Evolutionary conservation across 345 rosid genomes (phyloP).

Genomic region (Laguncularia racemosa): DNA sequence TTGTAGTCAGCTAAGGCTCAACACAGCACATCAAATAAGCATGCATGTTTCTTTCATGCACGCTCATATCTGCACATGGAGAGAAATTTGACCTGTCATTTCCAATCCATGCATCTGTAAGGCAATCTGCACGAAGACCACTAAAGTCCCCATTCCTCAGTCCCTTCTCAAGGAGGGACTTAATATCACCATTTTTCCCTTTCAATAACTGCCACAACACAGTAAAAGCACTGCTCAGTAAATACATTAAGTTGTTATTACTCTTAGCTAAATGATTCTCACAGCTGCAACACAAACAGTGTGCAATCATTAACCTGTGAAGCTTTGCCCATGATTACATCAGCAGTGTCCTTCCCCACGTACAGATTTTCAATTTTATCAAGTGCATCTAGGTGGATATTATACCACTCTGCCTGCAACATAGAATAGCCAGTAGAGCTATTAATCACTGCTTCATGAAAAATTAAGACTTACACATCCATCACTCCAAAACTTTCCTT

Average conservation of each 20-base stretch:
- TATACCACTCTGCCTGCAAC: conserved; percentile 79
- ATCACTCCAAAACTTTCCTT: no score
- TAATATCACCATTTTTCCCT: conserved; percentile 67
- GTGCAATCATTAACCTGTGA: conserved; percentile 43
- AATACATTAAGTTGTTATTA: neutral
- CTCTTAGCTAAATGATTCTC: neutral
- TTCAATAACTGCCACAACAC: conserved; percentile 41
- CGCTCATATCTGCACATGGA: conserved; percentile 9
- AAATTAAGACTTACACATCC: no score
- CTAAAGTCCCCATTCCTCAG: conserved; percentile 64
- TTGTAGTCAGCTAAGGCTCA: neutral
- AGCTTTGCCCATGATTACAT: conserved; percentile 66
- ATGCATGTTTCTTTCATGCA: neutral
- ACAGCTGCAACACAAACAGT: conserved; percentile 1
- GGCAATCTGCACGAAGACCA: conserved; percentile 73
- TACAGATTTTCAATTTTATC: conserved; percentile 58
- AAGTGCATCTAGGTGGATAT: conserved; percentile 62
- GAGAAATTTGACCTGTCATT: conserved; percentile 63
- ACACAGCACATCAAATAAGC: neutral
- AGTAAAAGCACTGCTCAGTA: conserved; percentile 4
- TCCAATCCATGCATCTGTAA: conserved; percentile 96
- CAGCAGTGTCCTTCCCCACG: conserved; percentile 59
- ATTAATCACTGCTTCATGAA: conserved; percentile 6
- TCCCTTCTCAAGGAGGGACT: conserved; percentile 50
- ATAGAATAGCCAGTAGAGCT: conserved; percentile 1